A percentile compares a stretch with the other conserved stretches of the same genome.
Evolutionary conservation across 176 grass and related monocot species (phyloP).

Genomic region (Alloteropsis semialata): DNA sequence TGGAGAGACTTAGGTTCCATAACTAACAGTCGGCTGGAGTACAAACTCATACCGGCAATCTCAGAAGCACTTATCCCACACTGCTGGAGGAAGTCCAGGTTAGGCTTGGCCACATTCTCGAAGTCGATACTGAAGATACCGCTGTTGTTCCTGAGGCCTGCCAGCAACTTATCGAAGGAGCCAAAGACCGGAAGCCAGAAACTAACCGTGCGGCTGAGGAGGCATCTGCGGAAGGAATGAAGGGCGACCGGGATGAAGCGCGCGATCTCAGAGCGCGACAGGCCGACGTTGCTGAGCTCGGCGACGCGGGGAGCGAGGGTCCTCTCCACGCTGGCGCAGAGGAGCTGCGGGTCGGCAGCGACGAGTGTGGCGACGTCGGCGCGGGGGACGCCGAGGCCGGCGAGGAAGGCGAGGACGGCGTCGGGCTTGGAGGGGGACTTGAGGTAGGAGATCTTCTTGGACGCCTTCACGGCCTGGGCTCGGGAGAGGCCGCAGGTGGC

Average conservation of each 20-base stretch:
- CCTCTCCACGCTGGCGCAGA: slow-evolving; percentile 6
- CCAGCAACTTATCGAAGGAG: background rate
- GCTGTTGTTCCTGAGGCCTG: background rate
- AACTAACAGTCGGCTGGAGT: background rate
- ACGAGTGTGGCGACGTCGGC: background rate
- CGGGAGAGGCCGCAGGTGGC: too few species aligned
- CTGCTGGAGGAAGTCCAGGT: too few species aligned
- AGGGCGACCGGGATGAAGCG: slow-evolving; percentile 4
- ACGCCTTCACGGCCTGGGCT: too few species aligned
- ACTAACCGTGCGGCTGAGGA: background rate
- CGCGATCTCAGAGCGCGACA: background rate
- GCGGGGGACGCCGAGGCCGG: background rate
- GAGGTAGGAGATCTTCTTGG: too few species aligned
- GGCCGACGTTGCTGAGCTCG: background rate
- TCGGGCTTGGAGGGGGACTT: too few species aligned
- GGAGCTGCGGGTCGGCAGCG: slow-evolving; percentile 6
- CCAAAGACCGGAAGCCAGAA: slow-evolving; percentile 31
- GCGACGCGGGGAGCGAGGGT: background rate
- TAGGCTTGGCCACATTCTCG: slow-evolving; percentile 24
- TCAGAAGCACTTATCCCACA: background rate
- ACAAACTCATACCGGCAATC: background rate
- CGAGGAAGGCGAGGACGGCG: too few species aligned
- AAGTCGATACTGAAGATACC: background rate
- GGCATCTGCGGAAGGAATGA: background rate
- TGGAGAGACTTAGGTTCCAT: background rate